Evolutionary conservation across 129 eudicot genomes (phyloP).

Genomic region (Tagetes patula): DNA sequence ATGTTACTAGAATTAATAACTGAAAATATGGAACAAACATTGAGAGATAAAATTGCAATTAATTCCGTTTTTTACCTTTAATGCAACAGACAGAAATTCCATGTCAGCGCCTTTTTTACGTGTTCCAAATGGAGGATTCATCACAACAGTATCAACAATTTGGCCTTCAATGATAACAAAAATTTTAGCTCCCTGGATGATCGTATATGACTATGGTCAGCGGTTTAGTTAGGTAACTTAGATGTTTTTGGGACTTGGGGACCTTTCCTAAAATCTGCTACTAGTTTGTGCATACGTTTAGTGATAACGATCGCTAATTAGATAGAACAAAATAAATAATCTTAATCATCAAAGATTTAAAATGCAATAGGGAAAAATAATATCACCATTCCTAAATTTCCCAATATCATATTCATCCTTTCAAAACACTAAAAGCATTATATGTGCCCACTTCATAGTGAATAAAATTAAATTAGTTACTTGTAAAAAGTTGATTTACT

Average conservation of each 20-base stretch:
- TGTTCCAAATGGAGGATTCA: constrained; percentile 99
- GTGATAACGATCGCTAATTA: neutral
- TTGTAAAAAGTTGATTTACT: neutral
- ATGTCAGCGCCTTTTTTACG: constrained; percentile 94
- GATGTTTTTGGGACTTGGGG: too few relatives aligned
- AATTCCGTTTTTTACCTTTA: constrained; percentile 49
- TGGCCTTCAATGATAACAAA: constrained; percentile 42
- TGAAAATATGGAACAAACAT: neutral
- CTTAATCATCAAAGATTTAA: neutral
- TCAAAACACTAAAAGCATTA: neutral
- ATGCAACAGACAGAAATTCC: constrained; percentile 77
- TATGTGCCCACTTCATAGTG: neutral
- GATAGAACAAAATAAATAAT: neutral
- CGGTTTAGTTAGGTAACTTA: neutral
- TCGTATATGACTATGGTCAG: neutral
- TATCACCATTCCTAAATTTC: neutral
- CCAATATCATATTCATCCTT: neutral
- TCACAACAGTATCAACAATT: constrained; percentile 82
- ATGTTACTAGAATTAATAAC: neutral
- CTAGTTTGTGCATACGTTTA: neutral
- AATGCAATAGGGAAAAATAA: constrained; percentile 4
- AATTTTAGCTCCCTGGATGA: neutral
- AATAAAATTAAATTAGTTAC: neutral
- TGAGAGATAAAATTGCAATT: neutral
- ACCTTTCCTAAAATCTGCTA: neutral